Evolutionary conservation across 2,329 filamentous ascomycete genomes (phyloP).

Genomic region (Biscogniauxia sp.): DNA sequence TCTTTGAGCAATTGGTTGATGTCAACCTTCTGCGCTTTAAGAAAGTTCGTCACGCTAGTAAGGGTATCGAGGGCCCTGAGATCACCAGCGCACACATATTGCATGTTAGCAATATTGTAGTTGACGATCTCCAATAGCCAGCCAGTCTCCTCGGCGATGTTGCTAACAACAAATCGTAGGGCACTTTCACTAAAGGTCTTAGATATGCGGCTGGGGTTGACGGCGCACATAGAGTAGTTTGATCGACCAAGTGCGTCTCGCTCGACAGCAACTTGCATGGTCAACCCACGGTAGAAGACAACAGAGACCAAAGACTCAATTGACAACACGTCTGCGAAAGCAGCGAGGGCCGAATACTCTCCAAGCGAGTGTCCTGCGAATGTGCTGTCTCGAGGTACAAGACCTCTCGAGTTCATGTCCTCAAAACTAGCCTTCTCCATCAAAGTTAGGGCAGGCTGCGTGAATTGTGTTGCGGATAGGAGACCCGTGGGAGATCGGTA

Average conservation of each 20-base stretch:
- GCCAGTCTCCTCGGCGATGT: constrained; percentile 86
- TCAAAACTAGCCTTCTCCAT: constrained; percentile 99
- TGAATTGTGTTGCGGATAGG: constrained; percentile 96
- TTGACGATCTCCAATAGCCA: constrained; percentile 99
- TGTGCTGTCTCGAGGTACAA: constrained; percentile 93
- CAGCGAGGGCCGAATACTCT: constrained; percentile 96
- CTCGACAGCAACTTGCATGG: constrained; percentile 98
- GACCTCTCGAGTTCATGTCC: constrained; percentile 96
- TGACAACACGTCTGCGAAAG: constrained; percentile 98
- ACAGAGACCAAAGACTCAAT: constrained; percentile 98
- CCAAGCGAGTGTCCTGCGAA: constrained; percentile 97
- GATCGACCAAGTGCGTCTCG: constrained; percentile 89
- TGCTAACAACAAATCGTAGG: constrained; percentile 93
- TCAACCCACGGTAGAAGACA: constrained; percentile 97
- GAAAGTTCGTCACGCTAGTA: constrained; percentile 83
- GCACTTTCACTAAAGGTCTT: constrained; percentile 99
- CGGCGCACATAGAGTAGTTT: constrained; percentile 99
- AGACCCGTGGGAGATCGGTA: constrained; percentile 94
- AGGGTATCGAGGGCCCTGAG: constrained; percentile 69
- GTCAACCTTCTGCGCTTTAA: constrained; percentile 96
- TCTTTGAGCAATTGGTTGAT: constrained; percentile 89
- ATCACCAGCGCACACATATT: constrained; percentile 71
- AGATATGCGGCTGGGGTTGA: constrained; percentile 96
- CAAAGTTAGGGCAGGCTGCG: constrained; percentile 90
- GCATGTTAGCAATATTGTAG: constrained; percentile 78